A percentile compares a stretch with the other conserved stretches of the same genome.
Conservation (phyloP, 305 asterid genomes). For the Fraxinus baroniana region DNA sequence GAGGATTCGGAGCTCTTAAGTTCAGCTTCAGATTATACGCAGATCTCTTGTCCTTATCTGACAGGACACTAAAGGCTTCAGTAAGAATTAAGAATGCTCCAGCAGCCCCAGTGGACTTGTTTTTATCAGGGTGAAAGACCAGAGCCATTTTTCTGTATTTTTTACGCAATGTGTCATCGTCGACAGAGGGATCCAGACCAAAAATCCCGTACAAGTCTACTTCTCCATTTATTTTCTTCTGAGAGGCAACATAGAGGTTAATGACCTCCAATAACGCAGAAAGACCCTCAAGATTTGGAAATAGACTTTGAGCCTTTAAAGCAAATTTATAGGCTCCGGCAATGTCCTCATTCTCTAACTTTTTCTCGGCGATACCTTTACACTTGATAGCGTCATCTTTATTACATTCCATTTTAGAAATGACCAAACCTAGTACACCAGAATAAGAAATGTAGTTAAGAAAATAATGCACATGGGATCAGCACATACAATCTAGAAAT, state of each 20-base stretch:
- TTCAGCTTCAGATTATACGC: conserved; percentile 31
- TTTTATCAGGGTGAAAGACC: conserved; percentile 45
- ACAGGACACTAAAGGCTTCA: conserved; percentile 41
- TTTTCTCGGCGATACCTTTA: conserved; percentile 38
- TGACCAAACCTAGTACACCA: background rate
- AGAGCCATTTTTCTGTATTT: conserved; percentile 35
- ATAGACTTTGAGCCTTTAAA: conserved; percentile 35
- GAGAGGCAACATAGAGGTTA: conserved; percentile 25
- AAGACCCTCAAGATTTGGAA: conserved; percentile 47
- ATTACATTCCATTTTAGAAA: conserved; percentile 33
- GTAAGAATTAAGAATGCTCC: conserved; percentile 42
- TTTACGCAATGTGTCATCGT: conserved; percentile 33
- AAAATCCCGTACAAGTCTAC: conserved; percentile 38
- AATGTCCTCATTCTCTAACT: conserved; percentile 36
- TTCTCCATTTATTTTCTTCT: conserved; percentile 35
- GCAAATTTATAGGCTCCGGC: conserved; percentile 38
- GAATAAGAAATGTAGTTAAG: background rate
- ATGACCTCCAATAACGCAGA: conserved; percentile 32
- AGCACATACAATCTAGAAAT: background rate
- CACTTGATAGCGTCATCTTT: conserved; percentile 39
- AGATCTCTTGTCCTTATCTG: conserved; percentile 36
- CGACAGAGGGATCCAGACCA: conserved; percentile 32
- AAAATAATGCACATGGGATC: background rate
- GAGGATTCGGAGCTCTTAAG: conserved; percentile 14
- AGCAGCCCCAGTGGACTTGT: conserved; percentile 41